These are phyloP conservation scores for Cladosporium sp. DNA, from an alignment of 2,329 filamentous ascomycete genomes.

Conservation along the genomic window DNA sequence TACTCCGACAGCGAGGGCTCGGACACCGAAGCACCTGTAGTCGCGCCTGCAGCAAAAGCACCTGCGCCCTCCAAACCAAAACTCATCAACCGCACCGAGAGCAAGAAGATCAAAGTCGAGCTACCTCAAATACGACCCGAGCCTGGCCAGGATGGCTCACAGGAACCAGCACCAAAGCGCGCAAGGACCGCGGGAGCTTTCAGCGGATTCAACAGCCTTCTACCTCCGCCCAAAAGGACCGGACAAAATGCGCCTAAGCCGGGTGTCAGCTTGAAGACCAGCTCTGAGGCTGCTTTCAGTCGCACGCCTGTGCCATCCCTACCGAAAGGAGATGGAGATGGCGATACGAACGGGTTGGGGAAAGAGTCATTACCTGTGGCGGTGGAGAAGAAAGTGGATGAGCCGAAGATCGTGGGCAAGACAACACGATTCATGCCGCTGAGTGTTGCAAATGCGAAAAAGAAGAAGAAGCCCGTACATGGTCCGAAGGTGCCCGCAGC, in stretches of 20 bases:
- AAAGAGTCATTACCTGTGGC: not conserved
- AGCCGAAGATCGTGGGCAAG: conserved; percentile 72
- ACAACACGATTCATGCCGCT: conserved; percentile 86
- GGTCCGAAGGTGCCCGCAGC: not conserved
- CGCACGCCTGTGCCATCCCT: conserved; percentile 58
- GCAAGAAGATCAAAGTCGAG: conserved; percentile 83
- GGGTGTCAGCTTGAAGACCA: conserved; percentile 77
- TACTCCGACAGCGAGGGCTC: conserved; percentile 80
- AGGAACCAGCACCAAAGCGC: conserved; percentile 70
- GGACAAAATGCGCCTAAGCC: conserved; percentile 47
- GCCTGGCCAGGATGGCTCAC: conserved; percentile 42
- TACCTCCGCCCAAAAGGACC: conserved; percentile 76
- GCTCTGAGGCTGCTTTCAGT: conserved; percentile 78
- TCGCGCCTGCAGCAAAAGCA: conserved; percentile 32
- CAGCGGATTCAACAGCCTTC: conserved; percentile 79
- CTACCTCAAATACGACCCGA: conserved; percentile 61
- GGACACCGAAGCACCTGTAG: conserved; percentile 49
- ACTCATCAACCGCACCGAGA: conserved; percentile 62
- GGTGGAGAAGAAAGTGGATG: conserved; percentile 43
- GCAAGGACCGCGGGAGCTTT: conserved; percentile 67
- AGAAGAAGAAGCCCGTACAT: conserved; percentile 62
- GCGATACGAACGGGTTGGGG: not conserved
- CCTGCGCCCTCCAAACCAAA: conserved; percentile 43
- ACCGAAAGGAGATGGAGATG: conserved; percentile 32
- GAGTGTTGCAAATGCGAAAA: conserved; percentile 75